phyloP scores from a whole-genome alignment of 139 green algal species.

The Pleodorina starrii region DNA sequence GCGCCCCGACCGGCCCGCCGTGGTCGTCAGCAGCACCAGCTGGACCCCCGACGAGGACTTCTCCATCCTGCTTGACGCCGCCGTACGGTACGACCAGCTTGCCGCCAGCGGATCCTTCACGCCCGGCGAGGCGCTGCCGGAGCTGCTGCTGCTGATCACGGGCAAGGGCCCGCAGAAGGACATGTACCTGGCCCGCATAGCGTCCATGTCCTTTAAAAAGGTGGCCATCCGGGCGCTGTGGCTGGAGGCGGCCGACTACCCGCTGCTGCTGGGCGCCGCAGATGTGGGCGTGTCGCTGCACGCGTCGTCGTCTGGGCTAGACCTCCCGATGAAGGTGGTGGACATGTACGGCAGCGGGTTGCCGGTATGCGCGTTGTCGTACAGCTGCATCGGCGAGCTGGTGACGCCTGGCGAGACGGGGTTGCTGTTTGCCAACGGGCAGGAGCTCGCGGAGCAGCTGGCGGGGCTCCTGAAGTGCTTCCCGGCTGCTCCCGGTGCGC shows the following conservation, averaged over 20 bases:
- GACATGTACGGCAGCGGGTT: slow-evolving; percentile 98
- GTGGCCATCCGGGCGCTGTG: slow-evolving; percentile 92
- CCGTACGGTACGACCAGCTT: slow-evolving; percentile 57
- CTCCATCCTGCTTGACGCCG: slow-evolving; percentile 88
- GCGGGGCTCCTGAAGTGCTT: slow-evolving; percentile 70
- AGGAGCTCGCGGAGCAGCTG: slow-evolving; percentile 79
- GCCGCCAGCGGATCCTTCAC: background rate
- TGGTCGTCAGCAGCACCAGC: slow-evolving; percentile 96
- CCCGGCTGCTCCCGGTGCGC: background rate
- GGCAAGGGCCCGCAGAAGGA: slow-evolving; percentile 88
- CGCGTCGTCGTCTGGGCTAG: slow-evolving; percentile 90
- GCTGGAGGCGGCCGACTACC: slow-evolving; percentile 94
- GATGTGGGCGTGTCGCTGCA: slow-evolving; percentile 97
- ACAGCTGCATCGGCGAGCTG: slow-evolving; percentile 90
- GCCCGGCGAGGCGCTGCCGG: slow-evolving; percentile 48
- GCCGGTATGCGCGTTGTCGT: slow-evolving; percentile 89
- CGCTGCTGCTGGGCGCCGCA: slow-evolving; percentile 86
- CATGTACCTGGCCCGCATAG: slow-evolving; percentile 79
- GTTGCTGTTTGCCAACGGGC: slow-evolving; percentile 79
- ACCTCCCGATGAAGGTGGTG: slow-evolving; percentile 99
- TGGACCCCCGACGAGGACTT: slow-evolving; percentile 99
- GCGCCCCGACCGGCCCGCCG: slow-evolving; percentile 75
- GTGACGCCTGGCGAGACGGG: slow-evolving; percentile 83
- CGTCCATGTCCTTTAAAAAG: slow-evolving; percentile 72
- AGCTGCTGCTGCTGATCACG: slow-evolving; percentile 79